Conservation (phyloP, 495 filamentous ascomycete genomes). For the Astrothelium subdiscretum region DNA sequence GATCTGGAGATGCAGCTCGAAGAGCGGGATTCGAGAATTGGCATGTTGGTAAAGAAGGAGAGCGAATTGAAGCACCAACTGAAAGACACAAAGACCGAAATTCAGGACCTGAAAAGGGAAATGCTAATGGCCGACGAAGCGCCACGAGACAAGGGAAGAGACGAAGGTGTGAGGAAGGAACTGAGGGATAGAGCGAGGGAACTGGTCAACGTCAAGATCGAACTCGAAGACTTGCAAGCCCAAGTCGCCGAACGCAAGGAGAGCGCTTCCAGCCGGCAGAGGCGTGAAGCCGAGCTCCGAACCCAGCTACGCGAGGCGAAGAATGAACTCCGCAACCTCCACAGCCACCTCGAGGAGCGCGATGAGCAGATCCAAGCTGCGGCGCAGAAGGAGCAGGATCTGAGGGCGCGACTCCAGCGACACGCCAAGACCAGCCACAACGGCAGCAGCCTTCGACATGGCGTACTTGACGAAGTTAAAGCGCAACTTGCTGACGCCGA, state of each 20-base stretch:
- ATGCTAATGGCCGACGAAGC: conserved; percentile 11
- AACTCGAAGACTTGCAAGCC: conserved; percentile 12
- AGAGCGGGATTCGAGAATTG: conserved; percentile 25
- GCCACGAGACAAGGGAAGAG: neutral
- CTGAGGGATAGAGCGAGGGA: conserved; percentile 13
- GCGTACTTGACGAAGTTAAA: neutral
- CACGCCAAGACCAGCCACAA: neutral
- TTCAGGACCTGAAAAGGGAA: conserved; percentile 12
- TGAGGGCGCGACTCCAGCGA: conserved; percentile 11
- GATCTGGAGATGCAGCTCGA: conserved; percentile 47
- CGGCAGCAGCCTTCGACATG: neutral
- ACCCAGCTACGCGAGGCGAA: conserved; percentile 13
- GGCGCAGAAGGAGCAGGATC: conserved; percentile 10
- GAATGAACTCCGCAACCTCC: conserved; percentile 11
- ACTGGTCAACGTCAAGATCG: conserved; percentile 8
- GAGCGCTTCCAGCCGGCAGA: conserved; percentile 15
- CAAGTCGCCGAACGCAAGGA: conserved; percentile 12
- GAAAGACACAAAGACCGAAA: conserved; percentile 13
- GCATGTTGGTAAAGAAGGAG: conserved; percentile 17
- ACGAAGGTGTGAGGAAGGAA: conserved; percentile 15
- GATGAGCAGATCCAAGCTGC: conserved; percentile 10
- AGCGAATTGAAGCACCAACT: conserved; percentile 33
- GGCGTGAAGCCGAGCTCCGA: conserved; percentile 17
- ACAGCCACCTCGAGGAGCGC: conserved; percentile 11
- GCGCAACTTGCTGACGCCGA: conserved; percentile 11